Base-by-base conservation (phyloP, 345 rosid genomes). In the Litchi chinensis region DNA sequence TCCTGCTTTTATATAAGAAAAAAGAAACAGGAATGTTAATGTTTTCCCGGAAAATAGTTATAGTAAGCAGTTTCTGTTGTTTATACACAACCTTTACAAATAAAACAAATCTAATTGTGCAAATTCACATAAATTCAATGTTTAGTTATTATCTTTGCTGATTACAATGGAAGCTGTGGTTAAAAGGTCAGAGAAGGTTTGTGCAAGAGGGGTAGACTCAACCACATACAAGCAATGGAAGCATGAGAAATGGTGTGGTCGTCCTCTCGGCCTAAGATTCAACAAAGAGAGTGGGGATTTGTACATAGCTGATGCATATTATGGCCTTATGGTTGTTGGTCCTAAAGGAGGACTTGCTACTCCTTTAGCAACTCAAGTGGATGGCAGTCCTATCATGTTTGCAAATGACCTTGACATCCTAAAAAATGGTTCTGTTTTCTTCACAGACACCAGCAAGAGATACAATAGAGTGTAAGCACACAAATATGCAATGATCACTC, bases 351-450 rank as follows among this genome's bases (percentile, higher is more conserved):
- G 98, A 19, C 75, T 87, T 5, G 99, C 98, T 7, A 87, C 86
- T 65, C 87, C 98, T 65, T 76, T 96, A 74, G 91, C 95, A 40
- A 93, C 93, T n/a, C 93, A 91, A 71, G 94, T 83, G 6, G 86
- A 75, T 26, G 97, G 93, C 10, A 82, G 84, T 8, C 89, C 86
- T 3, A 94, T 94, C 41, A 97, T 93, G 71, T 96, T 96, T 81
- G 99, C 99, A 10, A 96, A 94, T 76, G 99, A 96, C 54, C 93
- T 94, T 6, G 98, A 96, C 80, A 82, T 94, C 65, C 98, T 93
- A 83, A 80, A 70, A 8, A 96, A 93, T 80, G 99, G 98, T 28
- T 96, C 98, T 40, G 84, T 96, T 83, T 94, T 93, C 87, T 96
- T 96, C 85, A 96, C 98, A 0, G 98, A 96, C 84, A 92, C 99